phyloP scores from a whole-genome alignment of 768 basidiomycete genomes.

The Lentinus tigrinus region DNA sequence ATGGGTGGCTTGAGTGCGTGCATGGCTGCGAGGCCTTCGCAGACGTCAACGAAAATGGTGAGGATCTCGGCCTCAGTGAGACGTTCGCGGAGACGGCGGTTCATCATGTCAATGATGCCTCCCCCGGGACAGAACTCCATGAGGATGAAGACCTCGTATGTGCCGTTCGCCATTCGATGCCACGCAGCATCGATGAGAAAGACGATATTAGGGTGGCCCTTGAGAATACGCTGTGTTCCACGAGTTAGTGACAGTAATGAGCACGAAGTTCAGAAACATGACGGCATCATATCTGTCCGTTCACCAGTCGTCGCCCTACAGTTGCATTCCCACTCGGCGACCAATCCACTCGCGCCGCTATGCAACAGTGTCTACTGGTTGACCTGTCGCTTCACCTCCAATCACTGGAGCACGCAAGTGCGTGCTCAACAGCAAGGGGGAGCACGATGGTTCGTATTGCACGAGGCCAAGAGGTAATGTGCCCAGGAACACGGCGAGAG shows the following conservation, averaged over 20 bases:
- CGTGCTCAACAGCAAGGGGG: too few species aligned
- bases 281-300: too few species aligned
- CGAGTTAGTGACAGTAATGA: neutral
- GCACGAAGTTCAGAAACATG: neutral
- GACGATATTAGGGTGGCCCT: slow-evolving; percentile 93
- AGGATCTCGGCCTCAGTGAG: slow-evolving; percentile 95
- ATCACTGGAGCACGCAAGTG: too few species aligned
- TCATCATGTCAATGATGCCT: slow-evolving; percentile 99
- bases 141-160: slow-evolving; percentile 95
- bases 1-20: slow-evolving; percentile 88
- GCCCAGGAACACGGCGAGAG: too few species aligned
- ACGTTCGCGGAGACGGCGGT: slow-evolving; percentile 89
- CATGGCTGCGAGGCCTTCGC: slow-evolving; percentile 96
- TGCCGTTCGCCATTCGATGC: slow-evolving; percentile 78
- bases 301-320: too few species aligned
- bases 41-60: slow-evolving; percentile 96
- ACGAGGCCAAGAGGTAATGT: too few species aligned
- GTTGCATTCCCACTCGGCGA: too few species aligned
- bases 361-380: too few species aligned
- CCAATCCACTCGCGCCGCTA: too few species aligned
- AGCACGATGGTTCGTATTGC: too few species aligned
- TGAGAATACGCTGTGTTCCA: slow-evolving; percentile 74
- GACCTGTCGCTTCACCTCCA: too few species aligned
- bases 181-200: slow-evolving; percentile 95
- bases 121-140: slow-evolving; percentile 99